phyloP scores from a whole-genome alignment of 202 grass and related monocot genomes.

The Schoenoplectus tabernaemontani region DNA sequence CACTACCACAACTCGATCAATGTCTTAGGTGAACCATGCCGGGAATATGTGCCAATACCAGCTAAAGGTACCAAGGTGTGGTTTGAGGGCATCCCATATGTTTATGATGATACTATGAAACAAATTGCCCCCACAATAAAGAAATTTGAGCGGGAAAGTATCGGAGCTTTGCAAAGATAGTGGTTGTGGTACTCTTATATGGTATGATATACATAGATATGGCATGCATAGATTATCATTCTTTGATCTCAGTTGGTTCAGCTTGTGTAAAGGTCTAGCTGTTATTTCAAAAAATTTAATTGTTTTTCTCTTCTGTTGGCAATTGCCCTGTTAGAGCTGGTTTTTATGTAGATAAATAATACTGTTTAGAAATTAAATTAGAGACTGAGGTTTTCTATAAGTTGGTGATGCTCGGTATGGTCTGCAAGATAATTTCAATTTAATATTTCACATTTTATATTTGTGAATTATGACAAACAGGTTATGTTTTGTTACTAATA shows the following conservation, averaged over 20 bases:
- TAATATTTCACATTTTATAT: not conserved
- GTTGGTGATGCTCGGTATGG: not conserved
- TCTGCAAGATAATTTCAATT: not conserved
- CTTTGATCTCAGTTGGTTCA: constrained; percentile 10
- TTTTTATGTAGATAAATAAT: constrained; percentile 16
- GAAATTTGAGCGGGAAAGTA: constrained; percentile 39
- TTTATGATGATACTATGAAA: constrained; percentile 69
- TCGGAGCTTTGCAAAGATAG: constrained; percentile 38
- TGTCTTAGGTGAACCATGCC: constrained; percentile 53
- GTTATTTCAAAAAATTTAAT: not conserved
- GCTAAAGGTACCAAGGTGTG: constrained; percentile 31
- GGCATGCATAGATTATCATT: constrained; percentile 11
- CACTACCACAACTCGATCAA: constrained; percentile 89
- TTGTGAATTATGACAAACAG: not conserved
- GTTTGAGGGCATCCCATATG: constrained; percentile 56
- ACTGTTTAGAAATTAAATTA: not conserved
- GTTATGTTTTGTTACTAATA: not conserved
- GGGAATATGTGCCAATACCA: constrained; percentile 34
- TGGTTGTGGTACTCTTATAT: not conserved
- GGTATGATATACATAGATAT: constrained; percentile 7
- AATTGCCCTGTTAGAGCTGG: not conserved
- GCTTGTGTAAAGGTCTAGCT: not conserved
- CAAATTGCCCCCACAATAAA: constrained; percentile 40
- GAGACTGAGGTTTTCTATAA: not conserved
- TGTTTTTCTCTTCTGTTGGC: not conserved